Evolutionary conservation across 257 asterid genomes (phyloP).

Genomic region (Datura wrightii): DNA sequence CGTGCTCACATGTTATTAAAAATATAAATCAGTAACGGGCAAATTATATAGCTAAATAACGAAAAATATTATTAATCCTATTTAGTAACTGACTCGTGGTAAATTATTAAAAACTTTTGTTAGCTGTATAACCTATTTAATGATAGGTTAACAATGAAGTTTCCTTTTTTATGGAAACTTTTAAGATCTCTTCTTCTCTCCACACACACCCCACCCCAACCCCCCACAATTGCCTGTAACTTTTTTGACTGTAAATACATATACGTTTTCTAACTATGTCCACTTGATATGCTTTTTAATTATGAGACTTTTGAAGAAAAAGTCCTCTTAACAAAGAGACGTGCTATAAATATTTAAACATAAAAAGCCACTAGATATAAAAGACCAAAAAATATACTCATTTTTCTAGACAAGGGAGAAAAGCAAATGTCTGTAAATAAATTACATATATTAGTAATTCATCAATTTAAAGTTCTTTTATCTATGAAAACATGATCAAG

Average conservation of each 20-base stretch:
- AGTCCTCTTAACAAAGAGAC: not conserved
- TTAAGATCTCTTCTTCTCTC: not conserved
- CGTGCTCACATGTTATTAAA: too few species aligned
- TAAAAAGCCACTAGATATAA: not conserved
- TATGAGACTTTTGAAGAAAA: not conserved
- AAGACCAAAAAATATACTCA: not conserved
- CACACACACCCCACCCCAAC: not conserved
- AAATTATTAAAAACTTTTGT: not conserved
- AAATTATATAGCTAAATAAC: not conserved
- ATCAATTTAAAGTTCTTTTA: not conserved
- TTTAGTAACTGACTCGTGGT: not conserved
- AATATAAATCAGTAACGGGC: not conserved
- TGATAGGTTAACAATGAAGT: not conserved
- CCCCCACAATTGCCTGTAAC: not conserved
- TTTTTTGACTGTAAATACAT: not conserved
- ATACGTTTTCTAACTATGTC: not conserved
- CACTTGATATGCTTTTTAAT: not conserved
- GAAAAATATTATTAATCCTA: not conserved
- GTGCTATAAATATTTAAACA: not conserved
- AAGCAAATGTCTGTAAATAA: too few species aligned
- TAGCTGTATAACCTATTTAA: not conserved
- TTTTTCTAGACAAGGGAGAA: too few species aligned
- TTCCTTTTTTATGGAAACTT: not conserved
- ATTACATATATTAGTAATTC: too few species aligned
- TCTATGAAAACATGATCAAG: too few species aligned